Percentiles rank a stretch among this genome's conserved stretches.
These are phyloP conservation scores for Eremothecium sinecaudum DNA, from an alignment of 1,139 yeast genomes.

Conservation along the genomic window DNA sequence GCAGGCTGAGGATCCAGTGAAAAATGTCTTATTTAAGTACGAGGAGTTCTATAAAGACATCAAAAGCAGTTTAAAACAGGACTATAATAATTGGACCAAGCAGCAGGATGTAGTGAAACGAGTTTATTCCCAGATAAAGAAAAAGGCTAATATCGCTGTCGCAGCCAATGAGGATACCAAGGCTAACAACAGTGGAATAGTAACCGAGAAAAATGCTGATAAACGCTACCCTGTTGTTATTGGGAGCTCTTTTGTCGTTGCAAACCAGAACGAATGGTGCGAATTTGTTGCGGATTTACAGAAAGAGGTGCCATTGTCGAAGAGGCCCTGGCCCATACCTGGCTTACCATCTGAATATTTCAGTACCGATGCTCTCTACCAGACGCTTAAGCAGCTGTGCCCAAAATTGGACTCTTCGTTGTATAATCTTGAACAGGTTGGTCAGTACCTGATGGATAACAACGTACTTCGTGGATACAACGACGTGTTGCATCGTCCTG, in stretches of 20 bases:
- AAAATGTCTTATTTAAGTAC: constrained; percentile 7
- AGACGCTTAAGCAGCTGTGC: constrained; percentile 11
- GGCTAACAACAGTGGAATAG: background rate
- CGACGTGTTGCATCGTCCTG: constrained; percentile 7
- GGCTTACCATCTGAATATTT: constrained; percentile 22
- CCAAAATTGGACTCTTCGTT: constrained; percentile 16
- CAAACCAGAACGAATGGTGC: constrained; percentile 15
- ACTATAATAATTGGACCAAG: background rate
- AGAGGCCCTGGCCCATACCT: constrained; percentile 23
- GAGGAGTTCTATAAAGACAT: constrained; percentile 8
- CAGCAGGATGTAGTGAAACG: background rate
- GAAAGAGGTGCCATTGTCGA: constrained; percentile 17
- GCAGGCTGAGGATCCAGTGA: constrained; percentile 8
- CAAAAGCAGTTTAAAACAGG: constrained; percentile 5
- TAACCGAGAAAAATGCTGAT: background rate
- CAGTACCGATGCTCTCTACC: constrained; percentile 12
- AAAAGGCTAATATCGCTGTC: background rate
- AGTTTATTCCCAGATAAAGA: constrained; percentile 2
- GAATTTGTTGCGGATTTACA: constrained; percentile 15
- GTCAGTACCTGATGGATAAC: constrained; percentile 15
- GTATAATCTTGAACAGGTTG: constrained; percentile 18
- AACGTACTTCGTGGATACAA: constrained; percentile 10
- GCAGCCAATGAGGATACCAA: background rate
- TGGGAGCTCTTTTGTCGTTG: constrained; percentile 12
- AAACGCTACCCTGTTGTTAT: constrained; percentile 8